Evolutionary conservation across 306 rosid species (phyloP), one percentile per base, ranked within the genome.

Genomic region (Hippophae rhamnoides): DNA sequence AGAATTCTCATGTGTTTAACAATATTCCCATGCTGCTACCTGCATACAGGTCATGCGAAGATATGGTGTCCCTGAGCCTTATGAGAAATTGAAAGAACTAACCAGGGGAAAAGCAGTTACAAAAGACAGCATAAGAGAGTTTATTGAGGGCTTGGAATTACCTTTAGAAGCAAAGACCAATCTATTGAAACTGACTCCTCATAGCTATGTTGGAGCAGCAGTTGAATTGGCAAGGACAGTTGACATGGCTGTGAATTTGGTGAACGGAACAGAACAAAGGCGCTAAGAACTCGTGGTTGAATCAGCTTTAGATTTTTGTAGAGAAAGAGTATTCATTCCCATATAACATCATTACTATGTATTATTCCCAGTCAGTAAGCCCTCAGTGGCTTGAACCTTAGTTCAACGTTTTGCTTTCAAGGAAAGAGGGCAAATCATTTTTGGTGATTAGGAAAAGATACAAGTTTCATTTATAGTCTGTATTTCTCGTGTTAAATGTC

Each of bases 61-160:
- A 82, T 83, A 81, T 11, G 96, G 84, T 67, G 90, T 92, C 73
- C 93, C 99, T 0, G 96, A 90, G 81, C 96, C 99, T 10, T 92
- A 92, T 55, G 96, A 92, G 76, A 92, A 88, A 82, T 68, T 92
- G 26, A 92, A 92, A 70, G 88, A 69, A 54, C 80, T 85, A 59
- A 92, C 99, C 12, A 83, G 96, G 78, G 99, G 99, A 41, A 83
- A 79, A 74, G 77, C 87, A 12, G 94, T 92, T 7, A 83, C 81
- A 6, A 64, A 74, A 72, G 96, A 92, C 64, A 82, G 95, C 52
- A 83, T 92, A 51, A 75, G 82, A 69, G 80, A 75, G 13, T 88
- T 92, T 68, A 85, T 85, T 27, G 83, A 80, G 75, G 78, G 82
- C 13, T 74, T 92, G 68, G 90, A 86, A 55, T 63, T 92, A 57